Conservation (phyloP, 2,329 filamentous ascomycete species). For the Immersiporthe knoxdaviesiana region DNA sequence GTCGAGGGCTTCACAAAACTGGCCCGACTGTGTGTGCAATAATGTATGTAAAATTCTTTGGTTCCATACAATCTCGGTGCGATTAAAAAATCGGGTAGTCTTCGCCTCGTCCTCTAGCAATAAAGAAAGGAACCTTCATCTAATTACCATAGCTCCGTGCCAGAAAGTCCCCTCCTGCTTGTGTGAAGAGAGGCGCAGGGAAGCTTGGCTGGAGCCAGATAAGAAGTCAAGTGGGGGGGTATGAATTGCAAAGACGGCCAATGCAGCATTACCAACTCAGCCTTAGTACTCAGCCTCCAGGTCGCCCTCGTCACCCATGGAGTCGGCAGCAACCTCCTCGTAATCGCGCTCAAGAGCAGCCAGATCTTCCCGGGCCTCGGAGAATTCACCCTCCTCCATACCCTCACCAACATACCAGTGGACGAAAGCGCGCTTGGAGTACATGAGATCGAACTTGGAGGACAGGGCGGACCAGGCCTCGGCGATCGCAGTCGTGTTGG, state of each 20-base stretch:
- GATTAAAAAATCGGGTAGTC: slow-evolving; percentile 30
- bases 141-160: slow-evolving; percentile 25
- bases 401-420: slow-evolving; percentile 99
- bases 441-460: slow-evolving; percentile 99
- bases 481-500: slow-evolving; percentile 97
- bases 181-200: slow-evolving; percentile 4
- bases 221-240: slow-evolving; percentile 28
- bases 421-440: slow-evolving; percentile 99
- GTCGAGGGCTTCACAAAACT: background rate
- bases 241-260: slow-evolving; percentile 24
- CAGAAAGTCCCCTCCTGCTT: slow-evolving; percentile 5
- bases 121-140: slow-evolving; percentile 27
- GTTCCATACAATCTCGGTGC: slow-evolving; percentile 29
- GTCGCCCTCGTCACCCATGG: slow-evolving; percentile 82
- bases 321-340: slow-evolving; percentile 97
- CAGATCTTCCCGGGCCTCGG: slow-evolving; percentile 96
- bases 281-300: slow-evolving; percentile 91
- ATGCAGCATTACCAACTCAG: slow-evolving; percentile 26
- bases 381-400: slow-evolving; percentile 99
- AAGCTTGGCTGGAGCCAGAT: slow-evolving; percentile 21
- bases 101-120: slow-evolving; percentile 26
- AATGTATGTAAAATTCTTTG: slow-evolving; percentile 22
- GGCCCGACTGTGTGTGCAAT: slow-evolving; percentile 5
- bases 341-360: slow-evolving; percentile 98
- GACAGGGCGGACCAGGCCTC: slow-evolving; percentile 97